phyloP scores from a whole-genome alignment of 1,284 basidiomycete species.

The Athelia sp. region DNA sequence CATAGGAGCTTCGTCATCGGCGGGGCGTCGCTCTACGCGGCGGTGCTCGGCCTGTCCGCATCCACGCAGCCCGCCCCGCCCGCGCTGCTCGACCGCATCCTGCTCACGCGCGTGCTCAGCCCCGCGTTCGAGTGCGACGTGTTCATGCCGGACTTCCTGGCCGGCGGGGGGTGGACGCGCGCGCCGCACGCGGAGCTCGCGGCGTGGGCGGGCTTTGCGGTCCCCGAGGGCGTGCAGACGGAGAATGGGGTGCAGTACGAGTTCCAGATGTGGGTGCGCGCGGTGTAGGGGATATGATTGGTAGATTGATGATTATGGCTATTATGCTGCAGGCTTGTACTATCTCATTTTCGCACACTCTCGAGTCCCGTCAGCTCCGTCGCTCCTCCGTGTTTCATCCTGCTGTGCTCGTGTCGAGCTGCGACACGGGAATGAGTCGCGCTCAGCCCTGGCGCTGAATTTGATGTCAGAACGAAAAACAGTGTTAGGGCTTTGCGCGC shows the following conservation, averaged over 20 bases:
- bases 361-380: no score
- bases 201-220: conserved; percentile 77
- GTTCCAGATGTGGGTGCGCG: conserved; percentile 87
- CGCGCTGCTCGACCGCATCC: conserved; percentile 66
- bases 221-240: conserved; percentile 69
- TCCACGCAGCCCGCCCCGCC: conserved; percentile 20
- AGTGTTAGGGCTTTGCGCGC: conserved; percentile 27
- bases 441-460: conserved; percentile 58
- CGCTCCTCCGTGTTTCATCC: neutral
- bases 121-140: conserved; percentile 84
- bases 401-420: neutral
- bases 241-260: conserved; percentile 83
- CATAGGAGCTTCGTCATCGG: conserved; percentile 82
- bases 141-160: conserved; percentile 75
- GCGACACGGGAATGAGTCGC: neutral
- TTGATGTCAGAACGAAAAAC: conserved; percentile 11
- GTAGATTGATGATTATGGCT: conserved; percentile 13
- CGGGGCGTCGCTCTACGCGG: conserved; percentile 81
- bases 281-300: conserved; percentile 2
- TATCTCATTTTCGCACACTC: no score
- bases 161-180: conserved; percentile 44
- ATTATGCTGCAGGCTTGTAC: no score
- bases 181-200: conserved; percentile 59
- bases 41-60: conserved; percentile 46
- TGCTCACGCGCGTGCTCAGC: conserved; percentile 80